A percentile compares a stretch with the other conserved stretches of the same genome.
Evolutionary conservation across 352 stramenopile species (phyloP).

Genomic region (Aphanomyces invadans): DNA sequence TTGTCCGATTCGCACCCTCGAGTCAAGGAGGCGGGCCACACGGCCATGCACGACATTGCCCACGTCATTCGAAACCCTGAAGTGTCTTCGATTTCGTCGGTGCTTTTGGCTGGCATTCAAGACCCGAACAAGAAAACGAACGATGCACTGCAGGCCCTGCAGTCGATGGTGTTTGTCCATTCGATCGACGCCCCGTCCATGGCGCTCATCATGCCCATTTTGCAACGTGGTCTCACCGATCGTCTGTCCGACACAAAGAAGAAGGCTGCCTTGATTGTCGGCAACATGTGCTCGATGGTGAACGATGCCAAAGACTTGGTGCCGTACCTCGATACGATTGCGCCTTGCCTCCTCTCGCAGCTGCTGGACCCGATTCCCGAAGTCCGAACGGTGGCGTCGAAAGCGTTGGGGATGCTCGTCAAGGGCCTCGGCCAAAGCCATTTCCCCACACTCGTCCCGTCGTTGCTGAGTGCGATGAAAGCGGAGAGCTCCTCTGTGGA

Average conservation of each 20-base stretch:
- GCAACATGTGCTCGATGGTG: constrained; percentile 99
- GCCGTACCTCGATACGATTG: constrained; percentile 96
- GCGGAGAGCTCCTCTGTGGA: constrained; percentile 93
- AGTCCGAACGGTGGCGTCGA: constrained; percentile 91
- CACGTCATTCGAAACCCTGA: constrained; percentile 99
- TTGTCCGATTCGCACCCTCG: constrained; percentile 98
- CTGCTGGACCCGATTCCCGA: constrained; percentile 92
- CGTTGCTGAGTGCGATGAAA: constrained; percentile 95
- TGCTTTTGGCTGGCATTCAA: constrained; percentile 93
- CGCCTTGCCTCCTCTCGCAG: constrained; percentile 93
- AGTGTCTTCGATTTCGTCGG: constrained; percentile 91
- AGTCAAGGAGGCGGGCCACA: constrained; percentile 94
- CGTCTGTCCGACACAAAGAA: constrained; percentile 96
- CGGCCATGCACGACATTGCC: constrained; percentile 94
- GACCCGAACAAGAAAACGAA: constrained; percentile 90
- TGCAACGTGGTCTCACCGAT: constrained; percentile 97
- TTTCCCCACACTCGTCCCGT: constrained; percentile 94
- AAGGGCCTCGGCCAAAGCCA: constrained; percentile 93
- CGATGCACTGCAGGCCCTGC: constrained; percentile 94
- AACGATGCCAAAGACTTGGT: constrained; percentile 96
- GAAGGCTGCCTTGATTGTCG: constrained; percentile 97
- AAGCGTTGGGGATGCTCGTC: constrained; percentile 93
- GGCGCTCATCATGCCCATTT: constrained; percentile 98
- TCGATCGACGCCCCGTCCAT: constrained; percentile 99
- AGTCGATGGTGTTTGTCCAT: constrained; percentile 98